Evolutionary conservation across 2,329 filamentous ascomycete genomes (phyloP).

Genomic region (Penicillium sp.): DNA sequence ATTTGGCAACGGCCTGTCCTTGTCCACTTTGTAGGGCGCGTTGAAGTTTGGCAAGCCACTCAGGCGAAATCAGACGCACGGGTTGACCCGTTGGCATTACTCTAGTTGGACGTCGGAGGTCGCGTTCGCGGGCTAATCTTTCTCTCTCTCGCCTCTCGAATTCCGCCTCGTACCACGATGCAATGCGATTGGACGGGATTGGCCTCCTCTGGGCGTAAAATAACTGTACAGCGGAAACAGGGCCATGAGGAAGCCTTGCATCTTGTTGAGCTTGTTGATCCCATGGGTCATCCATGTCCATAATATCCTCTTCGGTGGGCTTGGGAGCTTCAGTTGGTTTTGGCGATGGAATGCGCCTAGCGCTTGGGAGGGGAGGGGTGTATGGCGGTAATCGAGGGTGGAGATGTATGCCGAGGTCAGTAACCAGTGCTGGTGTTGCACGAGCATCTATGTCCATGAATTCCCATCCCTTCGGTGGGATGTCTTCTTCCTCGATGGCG

Average conservation of each 20-base stretch:
- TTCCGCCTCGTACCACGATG: conserved; percentile 30
- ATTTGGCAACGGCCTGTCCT: conserved; percentile 29
- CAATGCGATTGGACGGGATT: conserved; percentile 28
- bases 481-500: conserved; percentile 1
- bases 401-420: conserved; percentile 18
- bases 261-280: conserved; percentile 11
- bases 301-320: conserved; percentile 6
- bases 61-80: conserved; percentile 35
- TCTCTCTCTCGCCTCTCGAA: conserved; percentile 29
- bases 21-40: conserved; percentile 29
- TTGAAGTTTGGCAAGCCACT: conserved; percentile 38
- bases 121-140: conserved; percentile 20
- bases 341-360: conserved; percentile 2
- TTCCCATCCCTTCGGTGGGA: conserved; percentile 7
- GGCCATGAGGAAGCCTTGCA: conserved; percentile 22
- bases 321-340: not conserved
- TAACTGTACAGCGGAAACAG: conserved; percentile 33
- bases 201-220: conserved; percentile 21
- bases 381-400: conserved; percentile 10
- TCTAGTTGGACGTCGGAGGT: conserved; percentile 16
- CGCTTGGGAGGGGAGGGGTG: conserved; percentile 2
- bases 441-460: conserved; percentile 8
- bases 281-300: conserved; percentile 23
- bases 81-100: conserved; percentile 29
- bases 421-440: conserved; percentile 11